phyloP scores from a whole-genome alignment of 2,329 filamentous ascomycete species.

The Epichloe amarillans region DNA sequence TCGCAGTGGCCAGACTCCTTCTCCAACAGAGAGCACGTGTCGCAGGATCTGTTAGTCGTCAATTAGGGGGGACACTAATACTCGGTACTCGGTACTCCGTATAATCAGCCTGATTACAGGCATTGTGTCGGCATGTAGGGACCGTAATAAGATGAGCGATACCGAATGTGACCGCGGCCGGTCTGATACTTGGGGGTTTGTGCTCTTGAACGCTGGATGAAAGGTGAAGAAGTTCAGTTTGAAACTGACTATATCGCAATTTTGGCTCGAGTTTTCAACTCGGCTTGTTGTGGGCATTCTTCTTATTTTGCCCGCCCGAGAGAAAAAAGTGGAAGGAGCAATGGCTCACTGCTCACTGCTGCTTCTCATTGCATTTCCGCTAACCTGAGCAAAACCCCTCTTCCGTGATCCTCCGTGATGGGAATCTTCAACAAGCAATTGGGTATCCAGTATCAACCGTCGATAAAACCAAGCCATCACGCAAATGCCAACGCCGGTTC shows the following conservation, averaged over 20 bases:
- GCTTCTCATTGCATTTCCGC: neutral
- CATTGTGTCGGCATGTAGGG: neutral
- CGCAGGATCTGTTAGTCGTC: no score
- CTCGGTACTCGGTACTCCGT: no score
- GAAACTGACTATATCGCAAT: neutral
- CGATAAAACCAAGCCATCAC: neutral
- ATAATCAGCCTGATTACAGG: no score
- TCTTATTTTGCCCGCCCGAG: neutral
- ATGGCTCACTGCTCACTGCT: neutral
- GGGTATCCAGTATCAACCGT: neutral
- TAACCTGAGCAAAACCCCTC: neutral
- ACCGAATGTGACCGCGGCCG: neutral
- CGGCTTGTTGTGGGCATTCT: neutral
- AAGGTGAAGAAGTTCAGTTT: neutral
- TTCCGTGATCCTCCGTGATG: no score
- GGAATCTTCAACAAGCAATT: neutral
- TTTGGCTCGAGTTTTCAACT: no score
- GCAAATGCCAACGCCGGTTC: neutral
- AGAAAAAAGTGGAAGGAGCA: constrained; percentile 2
- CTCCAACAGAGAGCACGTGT: no score
- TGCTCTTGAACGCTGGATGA: neutral
- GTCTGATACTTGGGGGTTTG: no score
- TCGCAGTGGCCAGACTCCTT: no score
- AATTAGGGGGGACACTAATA: no score
- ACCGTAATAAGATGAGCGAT: neutral